Evolutionary conservation across 164 flowering plant genomes (phyloP).

Genomic region (Aristolochia contorta): DNA sequence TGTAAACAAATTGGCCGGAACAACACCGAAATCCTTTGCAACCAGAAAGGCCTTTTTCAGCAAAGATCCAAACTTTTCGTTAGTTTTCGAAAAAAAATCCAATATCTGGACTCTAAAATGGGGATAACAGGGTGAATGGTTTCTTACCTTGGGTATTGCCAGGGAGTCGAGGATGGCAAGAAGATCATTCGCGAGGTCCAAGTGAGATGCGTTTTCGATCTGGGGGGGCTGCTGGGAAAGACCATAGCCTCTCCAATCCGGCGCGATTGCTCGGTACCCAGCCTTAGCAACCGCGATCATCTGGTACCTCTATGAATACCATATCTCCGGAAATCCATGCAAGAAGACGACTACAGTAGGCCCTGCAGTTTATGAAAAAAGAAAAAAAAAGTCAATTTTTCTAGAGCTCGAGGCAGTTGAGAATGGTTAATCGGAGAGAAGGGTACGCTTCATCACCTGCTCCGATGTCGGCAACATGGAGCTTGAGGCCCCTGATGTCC

Average conservation of each 20-base stretch:
- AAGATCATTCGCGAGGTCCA: slow-evolving; percentile 22
- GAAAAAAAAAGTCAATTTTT: too few species aligned
- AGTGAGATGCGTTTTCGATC: slow-evolving; percentile 25
- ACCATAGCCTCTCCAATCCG: slow-evolving; percentile 57
- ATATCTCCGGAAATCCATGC: slow-evolving; percentile 49
- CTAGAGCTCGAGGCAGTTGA: neutral
- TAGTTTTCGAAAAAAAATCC: too few species aligned
- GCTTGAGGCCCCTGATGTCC: slow-evolving; percentile 27
- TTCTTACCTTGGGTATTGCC: slow-evolving; percentile 20
- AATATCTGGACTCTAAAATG: too few species aligned
- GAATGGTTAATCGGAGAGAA: neutral
- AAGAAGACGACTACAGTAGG: slow-evolving; percentile 31
- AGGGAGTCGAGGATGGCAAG: slow-evolving; percentile 20
- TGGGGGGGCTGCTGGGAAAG: slow-evolving; percentile 42
- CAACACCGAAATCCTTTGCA: slow-evolving; percentile 54
- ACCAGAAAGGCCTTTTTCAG: slow-evolving; percentile 37
- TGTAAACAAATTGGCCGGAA: slow-evolving; percentile 18
- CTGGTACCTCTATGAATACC: slow-evolving; percentile 64
- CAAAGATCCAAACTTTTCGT: too few species aligned
- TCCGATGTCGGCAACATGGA: slow-evolving; percentile 33
- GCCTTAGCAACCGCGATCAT: slow-evolving; percentile 45
- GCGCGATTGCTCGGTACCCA: slow-evolving; percentile 42
- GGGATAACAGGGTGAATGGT: neutral
- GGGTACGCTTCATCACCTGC: neutral
- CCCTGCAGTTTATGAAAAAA: slow-evolving; percentile 3